A percentile compares a stretch with the other conserved stretches of the same genome.
Evolutionary conservation across 2,329 filamentous ascomycete species (phyloP).

Genomic region (Venturia effusa): DNA sequence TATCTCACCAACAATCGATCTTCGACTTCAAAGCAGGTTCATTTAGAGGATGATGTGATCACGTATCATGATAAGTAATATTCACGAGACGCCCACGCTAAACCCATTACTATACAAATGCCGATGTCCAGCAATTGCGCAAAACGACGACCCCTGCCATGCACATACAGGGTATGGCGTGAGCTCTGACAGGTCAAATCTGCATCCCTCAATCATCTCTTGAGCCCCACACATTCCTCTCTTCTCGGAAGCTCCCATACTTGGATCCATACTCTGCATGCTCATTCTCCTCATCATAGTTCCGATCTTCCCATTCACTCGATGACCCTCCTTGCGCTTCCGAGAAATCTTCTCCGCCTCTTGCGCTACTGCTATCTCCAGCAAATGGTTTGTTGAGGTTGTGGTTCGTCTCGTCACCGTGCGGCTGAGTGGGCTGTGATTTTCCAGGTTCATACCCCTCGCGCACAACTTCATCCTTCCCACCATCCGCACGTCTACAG

Average conservation of each 20-base stretch:
- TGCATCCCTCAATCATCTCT: slow-evolving; percentile 10
- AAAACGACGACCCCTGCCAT: not conserved
- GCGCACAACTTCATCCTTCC: slow-evolving; percentile 39
- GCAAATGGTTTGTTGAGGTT: slow-evolving; percentile 35
- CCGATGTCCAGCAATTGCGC: not conserved
- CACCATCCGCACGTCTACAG: slow-evolving; percentile 31
- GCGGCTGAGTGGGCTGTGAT: slow-evolving; percentile 22
- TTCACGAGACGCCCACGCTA: slow-evolving; percentile 4
- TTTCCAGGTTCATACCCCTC: slow-evolving; percentile 44
- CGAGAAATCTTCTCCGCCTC: slow-evolving; percentile 27
- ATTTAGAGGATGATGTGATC: no score
- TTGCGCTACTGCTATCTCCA: slow-evolving; percentile 29
- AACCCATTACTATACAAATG: not conserved
- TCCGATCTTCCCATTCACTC: slow-evolving; percentile 27
- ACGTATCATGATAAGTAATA: no score
- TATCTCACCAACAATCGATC: no score
- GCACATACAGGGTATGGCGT: not conserved
- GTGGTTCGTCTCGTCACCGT: slow-evolving; percentile 32
- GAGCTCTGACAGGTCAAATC: slow-evolving; percentile 1
- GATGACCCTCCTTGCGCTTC: slow-evolving; percentile 20
- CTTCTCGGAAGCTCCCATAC: slow-evolving; percentile 33
- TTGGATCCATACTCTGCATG: slow-evolving; percentile 16
- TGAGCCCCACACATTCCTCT: slow-evolving; percentile 29
- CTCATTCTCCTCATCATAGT: slow-evolving; percentile 17
- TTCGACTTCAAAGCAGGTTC: no score